phyloP scores from a whole-genome alignment of 192 early-diverging fungal species.

The Backusella tuberculispora region DNA sequence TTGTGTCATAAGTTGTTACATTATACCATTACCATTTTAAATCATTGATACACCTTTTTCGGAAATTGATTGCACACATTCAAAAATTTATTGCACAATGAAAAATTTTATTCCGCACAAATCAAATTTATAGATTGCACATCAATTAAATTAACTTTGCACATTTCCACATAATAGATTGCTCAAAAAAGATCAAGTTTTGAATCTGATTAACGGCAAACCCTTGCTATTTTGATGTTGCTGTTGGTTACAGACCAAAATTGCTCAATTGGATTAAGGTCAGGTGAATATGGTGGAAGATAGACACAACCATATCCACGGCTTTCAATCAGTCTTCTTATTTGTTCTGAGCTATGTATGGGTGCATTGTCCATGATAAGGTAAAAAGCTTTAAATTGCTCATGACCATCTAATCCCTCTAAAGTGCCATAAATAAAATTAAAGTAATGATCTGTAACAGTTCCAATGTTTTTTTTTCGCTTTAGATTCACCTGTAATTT shows the following conservation, averaged over 20 bases:
- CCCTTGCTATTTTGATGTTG: constrained; percentile 3
- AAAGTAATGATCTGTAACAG: constrained; percentile 4
- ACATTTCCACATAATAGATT: no score
- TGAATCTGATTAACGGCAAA: constrained; percentile 6
- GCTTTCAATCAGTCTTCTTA: background rate
- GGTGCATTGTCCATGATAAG: constrained; percentile 21
- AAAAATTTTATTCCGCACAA: no score
- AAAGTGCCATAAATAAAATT: background rate
- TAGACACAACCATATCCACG: constrained; percentile 5
- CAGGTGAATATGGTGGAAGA: constrained; percentile 20
- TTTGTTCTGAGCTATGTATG: constrained; percentile 6
- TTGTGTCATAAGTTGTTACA: no score
- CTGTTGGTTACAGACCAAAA: constrained; percentile 21
- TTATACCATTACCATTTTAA: no score
- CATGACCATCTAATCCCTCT: constrained; percentile 14
- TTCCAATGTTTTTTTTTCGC: background rate
- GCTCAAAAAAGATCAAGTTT: background rate
- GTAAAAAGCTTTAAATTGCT: background rate
- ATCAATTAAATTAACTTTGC: background rate
- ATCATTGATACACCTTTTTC: no score
- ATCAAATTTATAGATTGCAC: constrained; percentile 1
- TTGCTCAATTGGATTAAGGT: constrained; percentile 23
- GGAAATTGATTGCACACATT: constrained; percentile 8
- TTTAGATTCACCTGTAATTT: background rate
- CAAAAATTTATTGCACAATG: constrained; percentile 7